A percentile compares a stretch with the other conserved stretches of the same genome.
Conservation (phyloP, 495 filamentous ascomycete species). For the Neurospora terricola region DNA sequence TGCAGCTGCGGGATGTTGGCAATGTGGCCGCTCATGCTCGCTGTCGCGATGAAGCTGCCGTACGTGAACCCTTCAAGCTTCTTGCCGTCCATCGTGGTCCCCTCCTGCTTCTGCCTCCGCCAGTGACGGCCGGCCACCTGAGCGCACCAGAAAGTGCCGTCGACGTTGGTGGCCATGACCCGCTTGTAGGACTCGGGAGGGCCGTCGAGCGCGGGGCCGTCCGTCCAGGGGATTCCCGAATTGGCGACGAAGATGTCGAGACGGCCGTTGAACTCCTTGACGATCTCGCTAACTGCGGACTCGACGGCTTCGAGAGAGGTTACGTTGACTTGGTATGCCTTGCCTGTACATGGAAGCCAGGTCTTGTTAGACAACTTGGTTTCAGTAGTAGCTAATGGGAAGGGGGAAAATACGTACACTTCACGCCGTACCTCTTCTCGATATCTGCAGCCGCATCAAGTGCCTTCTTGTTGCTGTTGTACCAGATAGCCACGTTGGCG, state of each 20-base stretch:
- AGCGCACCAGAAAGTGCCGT: conserved; percentile 77
- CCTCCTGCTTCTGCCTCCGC: conserved; percentile 48
- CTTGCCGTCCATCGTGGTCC: conserved; percentile 55
- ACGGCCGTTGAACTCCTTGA: conserved; percentile 61
- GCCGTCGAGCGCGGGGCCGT: conserved; percentile 58
- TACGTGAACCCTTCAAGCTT: conserved; percentile 54
- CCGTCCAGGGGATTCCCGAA: conserved; percentile 64
- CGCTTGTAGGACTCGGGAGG: conserved; percentile 54
- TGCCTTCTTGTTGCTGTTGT: conserved; percentile 67
- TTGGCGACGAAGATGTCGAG: conserved; percentile 78
- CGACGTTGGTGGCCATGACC: conserved; percentile 65
- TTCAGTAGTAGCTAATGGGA: neutral
- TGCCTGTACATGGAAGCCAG: conserved; percentile 39
- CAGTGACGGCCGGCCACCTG: conserved; percentile 64
- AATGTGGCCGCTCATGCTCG: conserved; percentile 77
- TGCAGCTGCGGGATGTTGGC: conserved; percentile 84
- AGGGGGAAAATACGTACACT: conserved; percentile 41
- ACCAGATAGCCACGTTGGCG: conserved; percentile 83
- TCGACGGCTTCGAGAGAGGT: conserved; percentile 49
- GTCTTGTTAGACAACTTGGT: neutral
- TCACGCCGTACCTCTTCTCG: conserved; percentile 66
- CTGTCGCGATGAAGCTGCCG: conserved; percentile 70
- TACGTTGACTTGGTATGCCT: conserved; percentile 66
- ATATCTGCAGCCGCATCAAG: conserved; percentile 62
- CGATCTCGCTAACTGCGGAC: conserved; percentile 44